These are phyloP conservation scores for Penicillium sp. DNA, from an alignment of 2,329 filamentous ascomycete species.

Conservation along the genomic window DNA sequence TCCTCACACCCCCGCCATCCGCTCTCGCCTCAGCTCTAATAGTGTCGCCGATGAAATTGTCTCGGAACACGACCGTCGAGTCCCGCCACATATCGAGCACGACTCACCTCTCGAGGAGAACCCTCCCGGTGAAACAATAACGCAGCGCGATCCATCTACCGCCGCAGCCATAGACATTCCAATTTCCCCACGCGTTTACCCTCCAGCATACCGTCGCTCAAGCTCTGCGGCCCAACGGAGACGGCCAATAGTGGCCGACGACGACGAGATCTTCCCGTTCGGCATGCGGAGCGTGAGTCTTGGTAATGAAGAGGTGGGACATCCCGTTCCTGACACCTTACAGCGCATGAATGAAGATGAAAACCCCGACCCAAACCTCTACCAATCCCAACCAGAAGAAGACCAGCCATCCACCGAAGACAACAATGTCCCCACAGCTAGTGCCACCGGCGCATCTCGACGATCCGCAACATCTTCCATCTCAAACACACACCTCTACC, in stretches of 20 bases:
- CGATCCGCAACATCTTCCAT: conserved; percentile 34
- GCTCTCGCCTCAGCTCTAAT: conserved; percentile 89
- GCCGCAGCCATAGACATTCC: conserved; percentile 55
- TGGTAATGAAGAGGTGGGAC: conserved; percentile 45
- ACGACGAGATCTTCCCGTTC: conserved; percentile 50
- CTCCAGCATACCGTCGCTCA: conserved; percentile 47
- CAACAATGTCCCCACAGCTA: conserved; percentile 18
- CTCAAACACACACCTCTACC: conserved; percentile 40
- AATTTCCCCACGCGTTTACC: conserved; percentile 49
- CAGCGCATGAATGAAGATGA: conserved; percentile 41
- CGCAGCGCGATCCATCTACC: conserved; percentile 38
- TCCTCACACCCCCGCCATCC: conserved; percentile 90
- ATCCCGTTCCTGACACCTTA: conserved; percentile 35
- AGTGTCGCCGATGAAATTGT: conserved; percentile 74
- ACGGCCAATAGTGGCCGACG: conserved; percentile 42
- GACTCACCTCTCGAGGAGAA: conserved; percentile 42
- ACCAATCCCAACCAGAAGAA: conserved; percentile 23
- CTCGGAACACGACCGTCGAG: conserved; percentile 38
- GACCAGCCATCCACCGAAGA: conserved; percentile 27
- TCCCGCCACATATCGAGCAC: conserved; percentile 34
- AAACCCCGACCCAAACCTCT: conserved; percentile 22
- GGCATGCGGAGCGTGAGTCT: conserved; percentile 53
- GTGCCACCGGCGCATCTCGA: conserved; percentile 21
- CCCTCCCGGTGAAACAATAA: conserved; percentile 37
- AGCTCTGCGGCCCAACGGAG: conserved; percentile 49